Evolutionary conservation across 1,284 basidiomycete species (phyloP), one percentile per base, ranked within the genome.

Genomic region (Apiotrichum brassicae): DNA sequence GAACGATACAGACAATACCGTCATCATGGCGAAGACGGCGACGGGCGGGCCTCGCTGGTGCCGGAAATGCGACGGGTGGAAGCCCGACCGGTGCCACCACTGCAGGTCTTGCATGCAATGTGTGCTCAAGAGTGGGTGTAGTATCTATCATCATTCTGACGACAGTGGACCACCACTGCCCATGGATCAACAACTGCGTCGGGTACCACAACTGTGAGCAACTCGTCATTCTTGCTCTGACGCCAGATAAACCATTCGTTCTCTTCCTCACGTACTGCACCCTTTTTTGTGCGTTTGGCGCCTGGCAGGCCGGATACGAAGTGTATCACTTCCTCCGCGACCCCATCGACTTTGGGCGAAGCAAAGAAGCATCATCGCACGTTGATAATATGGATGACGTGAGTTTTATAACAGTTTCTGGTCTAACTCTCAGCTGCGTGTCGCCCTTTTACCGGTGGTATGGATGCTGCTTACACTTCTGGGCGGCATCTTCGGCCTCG

Each of bases 41-140:
- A 60, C 58, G 2, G 66, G 68, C 13, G 59, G 54, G 14, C 59
- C 57, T 16, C 54, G 70, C 28, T 74, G 66, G 66, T 74, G 72
- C 48, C 60, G 60, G 42, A 71, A 70, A 53, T 74, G 72, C 43
- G 58, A 66, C 20, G 63, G 56, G 0, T 68, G 68, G 67, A 90
- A 88, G 71, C 87, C 87, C 3, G 87, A 91, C 63, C 76, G 89
- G 47, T 76, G 86, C 8, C 89, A 92, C 66, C 89, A 93, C 64
- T 91, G 87, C 66, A 80, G 80, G 3, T 71, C 79, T 33, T 92
- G 89, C 66, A 79, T 81, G 35, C 77, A 83, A 35, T 92, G 89
- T 68, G 82, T 88, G 8, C 73, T 92, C 38, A 91, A 89, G 74
- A 71, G 86, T 91, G 82, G 85, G 87, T 86, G 46, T 1, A 2